Base-by-base conservation (phyloP, 129 eudicot genomes). In the Heracleum sosnowskyi region DNA sequence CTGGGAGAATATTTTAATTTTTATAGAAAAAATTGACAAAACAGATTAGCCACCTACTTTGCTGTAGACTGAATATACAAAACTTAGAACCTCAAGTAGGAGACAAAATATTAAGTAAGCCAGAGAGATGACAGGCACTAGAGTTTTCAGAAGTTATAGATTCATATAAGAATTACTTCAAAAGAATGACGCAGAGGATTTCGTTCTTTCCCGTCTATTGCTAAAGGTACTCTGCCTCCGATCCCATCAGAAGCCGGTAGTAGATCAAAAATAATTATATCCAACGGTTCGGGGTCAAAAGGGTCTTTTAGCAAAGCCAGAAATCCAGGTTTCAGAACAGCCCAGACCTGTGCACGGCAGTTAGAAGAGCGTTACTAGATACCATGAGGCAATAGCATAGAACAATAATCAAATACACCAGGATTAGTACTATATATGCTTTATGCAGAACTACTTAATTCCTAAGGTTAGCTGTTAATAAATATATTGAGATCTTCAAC, bases 281-380 rank as follows among this genome's bases (percentile, higher is more conserved):
- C 99, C 74, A 95, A 83, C 0, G 93, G 99, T 74, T 87, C 86
- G 49, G 91, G 70, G 81, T 95, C 99, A 86, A 90, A 92, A 76
- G 97, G 99, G 78, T 91, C 92, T 83, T 82, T 92, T 37, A 95
- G 89, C 63, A 95, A 76, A 60, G 99, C 97, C 89, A 95, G 84
- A 83, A 95, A 95, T 77, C 99, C 99, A 68, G 99, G 99, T 89
- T 95, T 95, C 49, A 95, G 69, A 33, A 95, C 97, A 78, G 99
- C 97, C 99, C 99, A 95, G 28, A 95, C 99, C 97, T 95, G 76
- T 64, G 47, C 41, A 78, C 22, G 12, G 24, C 7, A 36, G n/a
- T 13, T 18, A 28, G 20, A 29, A 74, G 76, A n/a, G 77, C n/a
- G 20, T 74, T 41, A 39, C 36, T 42, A 5, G 26, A 16, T 20